Conservation (phyloP, 345 rosid species). For the Gossypium anomalum region DNA sequence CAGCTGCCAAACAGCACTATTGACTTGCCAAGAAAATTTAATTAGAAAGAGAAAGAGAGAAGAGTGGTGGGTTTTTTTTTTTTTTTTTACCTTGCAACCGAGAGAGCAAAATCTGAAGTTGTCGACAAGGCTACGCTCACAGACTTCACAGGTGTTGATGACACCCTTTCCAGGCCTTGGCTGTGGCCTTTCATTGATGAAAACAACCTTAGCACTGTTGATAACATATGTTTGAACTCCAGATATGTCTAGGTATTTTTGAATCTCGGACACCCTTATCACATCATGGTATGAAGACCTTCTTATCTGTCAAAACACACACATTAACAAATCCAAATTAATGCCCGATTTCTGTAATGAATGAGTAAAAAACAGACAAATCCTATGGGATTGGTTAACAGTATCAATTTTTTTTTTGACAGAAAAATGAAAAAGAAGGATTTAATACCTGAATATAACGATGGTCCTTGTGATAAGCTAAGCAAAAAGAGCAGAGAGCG, state of each 20-base stretch:
- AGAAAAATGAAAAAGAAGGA: no score
- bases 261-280: slow-evolving; percentile 86
- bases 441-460: slow-evolving; percentile 70
- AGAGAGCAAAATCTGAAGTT: slow-evolving; percentile 95
- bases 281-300: slow-evolving; percentile 99
- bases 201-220: slow-evolving; percentile 96
- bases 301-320: slow-evolving; percentile 56
- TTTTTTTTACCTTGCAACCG: slow-evolving; percentile 69
- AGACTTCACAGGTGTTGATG: slow-evolving; percentile 87
- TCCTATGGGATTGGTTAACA: slow-evolving; percentile 2
- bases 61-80: not conserved
- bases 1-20: slow-evolving; percentile 11
- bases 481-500: slow-evolving; percentile 76
- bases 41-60: not conserved
- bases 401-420: no score
- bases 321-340: not conserved
- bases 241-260: slow-evolving; percentile 73
- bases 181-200: slow-evolving; percentile 95
- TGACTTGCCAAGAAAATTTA: not conserved
- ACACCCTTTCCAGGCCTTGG: slow-evolving; percentile 96
- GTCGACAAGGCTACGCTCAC: slow-evolving; percentile 92
- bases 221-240: slow-evolving; percentile 95
- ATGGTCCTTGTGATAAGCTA: slow-evolving; percentile 69
- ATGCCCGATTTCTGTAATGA: not conserved
- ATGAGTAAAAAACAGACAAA: not conserved